A percentile compares a stretch with the other conserved stretches of the same genome.
Evolutionary conservation across 306 rosid species (phyloP).

Genomic region (Prunus davidiana): DNA sequence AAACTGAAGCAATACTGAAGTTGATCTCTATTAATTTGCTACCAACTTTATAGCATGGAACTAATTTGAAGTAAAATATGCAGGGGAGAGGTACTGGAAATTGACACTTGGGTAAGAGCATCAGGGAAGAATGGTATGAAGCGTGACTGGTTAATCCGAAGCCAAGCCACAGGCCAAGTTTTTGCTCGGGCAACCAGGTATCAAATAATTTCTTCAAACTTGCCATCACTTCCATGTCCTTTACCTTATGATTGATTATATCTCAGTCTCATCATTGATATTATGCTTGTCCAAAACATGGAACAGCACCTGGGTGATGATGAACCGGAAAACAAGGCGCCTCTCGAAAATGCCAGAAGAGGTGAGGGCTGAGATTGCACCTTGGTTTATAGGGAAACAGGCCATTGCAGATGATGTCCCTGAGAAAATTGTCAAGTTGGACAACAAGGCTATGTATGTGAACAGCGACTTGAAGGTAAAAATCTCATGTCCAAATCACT

Average conservation of each 20-base stretch:
- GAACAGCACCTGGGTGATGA: constrained; percentile 97
- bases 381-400: constrained; percentile 81
- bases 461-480: constrained; percentile 60
- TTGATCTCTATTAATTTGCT: neutral
- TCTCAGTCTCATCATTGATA: neutral
- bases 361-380: constrained; percentile 75
- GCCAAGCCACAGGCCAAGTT: constrained; percentile 70
- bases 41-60: neutral
- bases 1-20: neutral
- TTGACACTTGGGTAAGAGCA: constrained; percentile 95
- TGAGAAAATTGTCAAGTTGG: constrained; percentile 68
- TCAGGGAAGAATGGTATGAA: constrained; percentile 97
- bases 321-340: constrained; percentile 88
- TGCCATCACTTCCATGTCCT: neutral
- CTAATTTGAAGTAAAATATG: neutral
- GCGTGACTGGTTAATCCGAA: constrained; percentile 81
- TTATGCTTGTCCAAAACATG: constrained; percentile 18
- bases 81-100: constrained; percentile 94
- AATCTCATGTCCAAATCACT: constrained; percentile 8
- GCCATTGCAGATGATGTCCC: constrained; percentile 66
- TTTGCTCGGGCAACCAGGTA: constrained; percentile 85
- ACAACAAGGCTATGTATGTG: constrained; percentile 64
- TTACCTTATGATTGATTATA: no score
- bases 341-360: constrained; percentile 90
- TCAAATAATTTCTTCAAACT: neutral